phyloP scores from a whole-genome alignment of 2,329 filamentous ascomycete species.

The Pyricularia sp. region DNA sequence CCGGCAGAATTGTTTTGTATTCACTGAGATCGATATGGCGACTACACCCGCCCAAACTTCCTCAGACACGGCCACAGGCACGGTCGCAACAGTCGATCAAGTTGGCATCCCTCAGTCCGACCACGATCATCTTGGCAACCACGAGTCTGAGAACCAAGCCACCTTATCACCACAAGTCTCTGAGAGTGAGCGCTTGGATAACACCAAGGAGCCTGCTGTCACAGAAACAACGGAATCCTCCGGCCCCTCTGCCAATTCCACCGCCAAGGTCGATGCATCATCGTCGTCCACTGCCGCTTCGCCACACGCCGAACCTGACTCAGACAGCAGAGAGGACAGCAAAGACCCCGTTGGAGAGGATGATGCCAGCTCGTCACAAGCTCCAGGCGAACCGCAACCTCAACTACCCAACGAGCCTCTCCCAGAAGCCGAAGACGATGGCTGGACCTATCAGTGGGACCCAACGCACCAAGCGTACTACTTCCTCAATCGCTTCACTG shows the following conservation, averaged over 20 bases:
- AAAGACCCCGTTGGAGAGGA: neutral
- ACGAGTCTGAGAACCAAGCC: neutral
- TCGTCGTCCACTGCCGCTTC: neutral
- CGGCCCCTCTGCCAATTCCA: neutral
- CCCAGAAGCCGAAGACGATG: slow-evolving; percentile 51
- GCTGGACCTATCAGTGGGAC: slow-evolving; percentile 78
- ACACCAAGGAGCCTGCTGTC: neutral
- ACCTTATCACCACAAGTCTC: neutral
- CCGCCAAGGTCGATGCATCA: neutral
- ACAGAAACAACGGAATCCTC: neutral
- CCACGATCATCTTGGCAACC: neutral
- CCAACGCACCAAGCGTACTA: slow-evolving; percentile 58
- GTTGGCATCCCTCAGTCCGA: neutral
- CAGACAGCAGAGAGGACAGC: neutral
- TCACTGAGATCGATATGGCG: slow-evolving; percentile 11
- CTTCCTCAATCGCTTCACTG: slow-evolving; percentile 74
- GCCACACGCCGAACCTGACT: neutral
- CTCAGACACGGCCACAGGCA: slow-evolving; percentile 9
- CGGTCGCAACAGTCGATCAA: slow-evolving; percentile 4
- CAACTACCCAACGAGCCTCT: slow-evolving; percentile 17
- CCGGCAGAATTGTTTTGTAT: neutral
- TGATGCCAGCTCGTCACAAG: neutral
- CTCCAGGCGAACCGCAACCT: slow-evolving; percentile 7
- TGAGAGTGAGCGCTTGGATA: neutral
- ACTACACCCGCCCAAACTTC: slow-evolving; percentile 16